Base-by-base conservation (phyloP, 129 eudicot species). In the Mikania micrantha region DNA sequence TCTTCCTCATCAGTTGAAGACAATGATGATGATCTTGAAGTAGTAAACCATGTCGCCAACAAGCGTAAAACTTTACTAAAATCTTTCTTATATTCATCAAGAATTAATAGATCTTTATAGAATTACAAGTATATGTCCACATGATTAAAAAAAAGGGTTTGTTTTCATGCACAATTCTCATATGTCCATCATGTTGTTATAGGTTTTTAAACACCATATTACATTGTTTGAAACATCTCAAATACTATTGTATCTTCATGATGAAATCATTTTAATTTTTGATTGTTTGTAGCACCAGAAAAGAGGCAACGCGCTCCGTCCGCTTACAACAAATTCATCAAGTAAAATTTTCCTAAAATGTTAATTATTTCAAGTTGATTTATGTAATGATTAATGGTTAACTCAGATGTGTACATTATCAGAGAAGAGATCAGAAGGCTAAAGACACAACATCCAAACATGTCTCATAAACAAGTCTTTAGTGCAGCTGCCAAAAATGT, bases 401-500 rank as follows among this genome's bases (percentile, higher is more conserved):
- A 77, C 52, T 39, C 7, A 10, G 8, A 39, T 38, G 47, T 72
- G 12, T 68, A 9, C 53, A 71, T 59, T 60, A 66, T 48, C 80
- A 92, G 98, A 76, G 91, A 92, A 53, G 98, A 93, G 72, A 93
- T 93, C 75, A 79, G 76, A 72, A 93, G 98, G 85, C 80, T 93
- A 44, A 93, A 93, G 83, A 63, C 74, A 44, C 79, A 64, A 72
- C 38, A 88, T 86, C 95, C 96, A 44, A 74, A 66, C 81, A 86
- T 93, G 87, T 77, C 91, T 65, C 98, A 93, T 78, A 93, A 93
- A 86, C 90, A 88, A 74, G 96, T 96, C 53, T 93, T 93, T 69
- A 88, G 95, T 77, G 74, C 95, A 68, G 98, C 98, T 28, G 89
- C 98, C 74, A 93, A 93, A 86, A 93, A 93, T 82, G 98, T 85